Base-by-base conservation (phyloP, 2,329 filamentous ascomycete genomes). In the Penicillium sp. region DNA sequence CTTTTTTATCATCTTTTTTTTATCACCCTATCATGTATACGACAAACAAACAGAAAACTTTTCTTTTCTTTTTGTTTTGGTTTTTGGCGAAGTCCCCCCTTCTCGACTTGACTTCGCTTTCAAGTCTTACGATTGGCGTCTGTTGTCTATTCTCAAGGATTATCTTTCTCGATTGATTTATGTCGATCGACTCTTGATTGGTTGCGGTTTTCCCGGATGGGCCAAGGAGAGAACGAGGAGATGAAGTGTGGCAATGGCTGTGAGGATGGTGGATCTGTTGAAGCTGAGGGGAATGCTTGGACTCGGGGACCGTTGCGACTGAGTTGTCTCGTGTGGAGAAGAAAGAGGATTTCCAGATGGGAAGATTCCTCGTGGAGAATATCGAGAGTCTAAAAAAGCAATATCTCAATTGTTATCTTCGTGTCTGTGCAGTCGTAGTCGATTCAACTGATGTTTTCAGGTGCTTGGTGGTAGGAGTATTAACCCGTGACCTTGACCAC, bases 121-220 rank as follows among this genome's bases (percentile, higher is more conserved):
- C 64, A 70, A 66, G 66, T 70, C 68, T 74, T 67, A 74, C 66
- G 70, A 73, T 70, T 70, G 73, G 72, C 73, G 73, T 74, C 71
- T 74, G 62, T 69, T 71, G 58, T 50, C 56, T 63, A 56, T 67
- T 70, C 66, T 67, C 61, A 63, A 60, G 63, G 64, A 64, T 70
- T 54, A 69, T 69, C 63, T 70, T 63, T 69, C 63, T 67, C 58
- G 63, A 64, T 67, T 61, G 57, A 61, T 66, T 62, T 58, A 63
- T 64, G 62, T 61, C 56, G 54, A 64, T 59, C 55, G 60, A 59
- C 58, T 63, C 60, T 62, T 64, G 61, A 61, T 62, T 64, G 61
- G 61, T 62, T 64, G 62, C 60, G 61, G 60, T 61, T 63, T 63
- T 61, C 56, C 58, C 41, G 59, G 62, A 63, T 68, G 64, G 64